Base-by-base conservation (phyloP, 176 grass and related monocot species). In the Eleusine coracana region DNA sequence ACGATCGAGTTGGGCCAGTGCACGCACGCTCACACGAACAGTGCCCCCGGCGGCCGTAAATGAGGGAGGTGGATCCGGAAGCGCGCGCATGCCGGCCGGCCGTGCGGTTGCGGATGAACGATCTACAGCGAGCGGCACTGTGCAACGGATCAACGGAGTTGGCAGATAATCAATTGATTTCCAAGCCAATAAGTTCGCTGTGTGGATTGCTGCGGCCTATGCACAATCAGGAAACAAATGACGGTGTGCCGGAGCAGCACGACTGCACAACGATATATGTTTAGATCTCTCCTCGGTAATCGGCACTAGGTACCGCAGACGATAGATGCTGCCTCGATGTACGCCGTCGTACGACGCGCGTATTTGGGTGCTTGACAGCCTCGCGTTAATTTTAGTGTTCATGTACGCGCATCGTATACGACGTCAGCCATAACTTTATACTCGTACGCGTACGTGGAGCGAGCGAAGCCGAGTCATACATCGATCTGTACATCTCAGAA, bases 221-320 rank as follows among this genome's bases (percentile, higher is more conserved):
- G 31, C 10, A 45, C 2, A 11, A 50, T 11, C 48, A 12, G 60
- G 60, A 63, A 28, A 5, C 25, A 12, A 1, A n/a, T 5, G 7
- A 5, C 62, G 17, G 63, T 66, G 29, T 29, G 14, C 36, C 28
- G 1, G 21, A 18, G 4, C 49, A 36, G 29, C 51, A 75, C 73
- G 20, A 25, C 77, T 52, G 63, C 77, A 49, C 62, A 66, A 34
- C 34, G 51, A 69, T 69, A 34, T 16, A 51, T 51, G 49, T 51
- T 51, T 51, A 51, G 49, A 17, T 52, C 42, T 45, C 50, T 21
- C 40, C 21, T 17, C 34, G 7, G 20, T 34, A 34, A 25, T 25
- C 25, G 25, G 25, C 25, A 25, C 0, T 40, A 17, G 10, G 20
- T 16, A 16, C 14, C 10, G 9, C 5, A 28, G 7, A 0, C 29